Evolutionary conservation across 352 stramenopile species (phyloP), one percentile per base, ranked within the genome.

Genomic region (Globisporangium radiosum): DNA sequence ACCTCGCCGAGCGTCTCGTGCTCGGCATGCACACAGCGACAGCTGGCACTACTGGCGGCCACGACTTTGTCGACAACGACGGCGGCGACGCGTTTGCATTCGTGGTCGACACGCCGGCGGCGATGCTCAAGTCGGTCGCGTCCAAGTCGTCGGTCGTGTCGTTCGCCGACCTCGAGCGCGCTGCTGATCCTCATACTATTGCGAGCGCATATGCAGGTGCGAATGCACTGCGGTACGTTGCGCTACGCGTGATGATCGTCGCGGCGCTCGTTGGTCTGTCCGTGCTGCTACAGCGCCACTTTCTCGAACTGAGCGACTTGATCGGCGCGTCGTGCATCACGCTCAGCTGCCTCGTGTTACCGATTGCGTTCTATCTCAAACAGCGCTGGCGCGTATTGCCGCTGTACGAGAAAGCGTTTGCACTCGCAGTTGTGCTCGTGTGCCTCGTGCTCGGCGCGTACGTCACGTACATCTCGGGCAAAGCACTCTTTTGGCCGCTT

Each of bases 1-100:
- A 44, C 14, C 72, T 76, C 54, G 72, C 68, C 3, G 72, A 79
- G 59, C 76, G 68, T 33, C 65, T 81, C 42, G 78, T 85, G 53
- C 54, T 85, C 43, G 70, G 70, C 3, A 73, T 80, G 58, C 74
- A 83, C 15, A 25, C 25, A 25, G 25, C 25, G 25, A 25, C 25
- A 25, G 25, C 25, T 3, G 25, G 25, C 2, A 2, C 25, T 25
- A 25, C 25, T 25, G 25, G 25, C 25, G 25, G 25, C 25, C 13
- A 33, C 13, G 47, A 52, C 47, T 19, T 36, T 19, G 14, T 36
- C 9, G 47, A 13, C 40, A 13, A 44, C 40, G 40, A 44, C 40
- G 40, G 40, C 11, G 40, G 11, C 7, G 7, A 13, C 7, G 11
- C 7, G 40, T 13, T 44, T 7, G 7, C 40, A 13, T 44, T 13